These are phyloP conservation scores for Nitzschia sp. DNA, from an alignment of 108 stramenopile genomes.

Conservation along the genomic window DNA sequence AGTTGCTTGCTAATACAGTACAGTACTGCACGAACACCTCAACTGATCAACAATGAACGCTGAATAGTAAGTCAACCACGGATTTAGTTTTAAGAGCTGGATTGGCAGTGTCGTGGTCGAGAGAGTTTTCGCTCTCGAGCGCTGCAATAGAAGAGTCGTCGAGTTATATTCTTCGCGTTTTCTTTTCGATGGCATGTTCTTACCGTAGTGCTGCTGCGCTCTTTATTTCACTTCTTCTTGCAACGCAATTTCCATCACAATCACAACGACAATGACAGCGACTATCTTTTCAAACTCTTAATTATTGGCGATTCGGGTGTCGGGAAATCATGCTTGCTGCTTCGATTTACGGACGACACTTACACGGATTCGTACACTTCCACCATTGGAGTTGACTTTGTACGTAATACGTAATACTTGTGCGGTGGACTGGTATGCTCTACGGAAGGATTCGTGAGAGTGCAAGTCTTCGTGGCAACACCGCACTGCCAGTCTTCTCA, in stretches of 20 bases:
- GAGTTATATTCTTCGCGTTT: neutral
- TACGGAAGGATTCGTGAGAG: neutral
- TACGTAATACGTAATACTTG: constrained; percentile 45
- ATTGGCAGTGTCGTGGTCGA: no score
- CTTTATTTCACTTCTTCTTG: no score
- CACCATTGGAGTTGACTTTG: constrained; percentile 95
- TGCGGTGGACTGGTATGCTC: neutral
- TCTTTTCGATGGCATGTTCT: no score
- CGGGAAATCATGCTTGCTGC: constrained; percentile 91
- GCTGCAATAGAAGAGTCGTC: no score
- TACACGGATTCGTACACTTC: constrained; percentile 95
- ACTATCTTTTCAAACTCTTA: constrained; percentile 93
- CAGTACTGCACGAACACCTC: no score
- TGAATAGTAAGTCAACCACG: neutral
- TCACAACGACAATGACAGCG: constrained; percentile 37
- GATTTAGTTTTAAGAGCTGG: no score
- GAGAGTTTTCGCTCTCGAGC: no score
- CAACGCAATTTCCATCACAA: neutral
- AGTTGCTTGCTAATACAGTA: neutral
- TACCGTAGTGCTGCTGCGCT: no score
- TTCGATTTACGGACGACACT: constrained; percentile 94
- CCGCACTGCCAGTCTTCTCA: neutral
- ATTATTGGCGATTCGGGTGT: constrained; percentile 96
- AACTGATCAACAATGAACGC: constrained; percentile 1
- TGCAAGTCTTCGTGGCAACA: neutral